These are phyloP conservation scores for Otatea glauca DNA, from an alignment of 176 grass and related monocot genomes.

Conservation along the genomic window DNA sequence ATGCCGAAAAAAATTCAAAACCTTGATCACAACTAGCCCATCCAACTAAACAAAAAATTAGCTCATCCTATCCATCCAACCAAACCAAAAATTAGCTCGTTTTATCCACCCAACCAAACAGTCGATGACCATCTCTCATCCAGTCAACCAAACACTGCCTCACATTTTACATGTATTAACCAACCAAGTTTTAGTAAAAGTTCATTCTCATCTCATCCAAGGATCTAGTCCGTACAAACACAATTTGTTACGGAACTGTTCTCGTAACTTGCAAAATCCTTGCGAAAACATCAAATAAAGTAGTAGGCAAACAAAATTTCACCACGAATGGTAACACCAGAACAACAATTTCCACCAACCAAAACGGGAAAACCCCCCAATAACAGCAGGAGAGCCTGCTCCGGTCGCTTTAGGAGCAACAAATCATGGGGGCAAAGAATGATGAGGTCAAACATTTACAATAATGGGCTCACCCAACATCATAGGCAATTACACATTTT, in stretches of 20 bases:
- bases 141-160: too few species aligned
- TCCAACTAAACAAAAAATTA: too few species aligned
- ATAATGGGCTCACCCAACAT: conserved; percentile 21
- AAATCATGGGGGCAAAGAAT: conserved; percentile 33
- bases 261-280: not conserved
- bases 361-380: not conserved
- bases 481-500: conserved; percentile 22
- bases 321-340: not conserved
- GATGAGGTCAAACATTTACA: conserved; percentile 43
- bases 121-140: too few species aligned
- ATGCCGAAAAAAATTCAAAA: too few species aligned
- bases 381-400: conserved; percentile 9
- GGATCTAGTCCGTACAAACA: not conserved
- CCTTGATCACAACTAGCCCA: too few species aligned
- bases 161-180: not conserved
- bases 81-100: too few species aligned
- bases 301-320: not conserved
- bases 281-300: not conserved
- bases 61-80: too few species aligned
- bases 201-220: not conserved
- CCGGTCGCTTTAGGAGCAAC: conserved; percentile 3
- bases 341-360: not conserved
- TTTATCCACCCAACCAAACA: too few species aligned
- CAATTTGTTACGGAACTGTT: not conserved
- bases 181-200: not conserved